Evolutionary conservation across 495 filamentous ascomycete species (phyloP), one percentile per base, ranked within the genome.

Genomic region (Xylaria acuta): DNA sequence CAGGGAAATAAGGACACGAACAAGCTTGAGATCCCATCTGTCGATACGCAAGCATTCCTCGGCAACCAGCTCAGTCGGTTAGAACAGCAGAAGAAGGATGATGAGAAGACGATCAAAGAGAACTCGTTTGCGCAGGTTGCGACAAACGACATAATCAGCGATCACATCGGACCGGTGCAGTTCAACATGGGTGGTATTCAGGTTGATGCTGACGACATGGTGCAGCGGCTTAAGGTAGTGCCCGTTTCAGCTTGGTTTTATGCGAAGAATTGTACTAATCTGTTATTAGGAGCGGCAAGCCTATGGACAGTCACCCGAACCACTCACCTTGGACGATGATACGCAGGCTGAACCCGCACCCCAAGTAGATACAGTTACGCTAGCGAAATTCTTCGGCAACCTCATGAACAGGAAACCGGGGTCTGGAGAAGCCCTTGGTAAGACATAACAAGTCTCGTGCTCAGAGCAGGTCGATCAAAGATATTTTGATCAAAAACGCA

Each of bases 101-200:
- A 92, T 73, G 92, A 95, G 68, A 87, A 88, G 41, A 78, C 84
- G 53, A 82, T 84, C 49, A 87, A 90, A 71, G 87, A 89, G 45
- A 85, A 79, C 22, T 67, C 79, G 18, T 82, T 84, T 75, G 79
- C 84, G 82, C 71, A 74, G 63, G 64, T 67, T 58, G n/a, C 56
- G 78, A 87, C 74, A 54, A 80, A 90, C 76, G 88, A 89, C 49
- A 85, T 86, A 69, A 91, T 97, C 59, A 91, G 90, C 75, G 94
- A 97, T 77, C 94, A 97, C 73, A 97, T 97, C 72, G 95, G 95
- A 0, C 95, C 95, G 3, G 94, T 97, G 71, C 94, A 98, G 75
- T 97, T 97, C 81, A 98, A 98, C 77, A 94, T 97, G 87, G 95
- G 95, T 27, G 95, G 95, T 69, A 97, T 98, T 68, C 95, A 98